Evolutionary conservation across 371 early-diverging fungal genomes (phyloP).

Genomic region (Actinomortierella wolfii): DNA sequence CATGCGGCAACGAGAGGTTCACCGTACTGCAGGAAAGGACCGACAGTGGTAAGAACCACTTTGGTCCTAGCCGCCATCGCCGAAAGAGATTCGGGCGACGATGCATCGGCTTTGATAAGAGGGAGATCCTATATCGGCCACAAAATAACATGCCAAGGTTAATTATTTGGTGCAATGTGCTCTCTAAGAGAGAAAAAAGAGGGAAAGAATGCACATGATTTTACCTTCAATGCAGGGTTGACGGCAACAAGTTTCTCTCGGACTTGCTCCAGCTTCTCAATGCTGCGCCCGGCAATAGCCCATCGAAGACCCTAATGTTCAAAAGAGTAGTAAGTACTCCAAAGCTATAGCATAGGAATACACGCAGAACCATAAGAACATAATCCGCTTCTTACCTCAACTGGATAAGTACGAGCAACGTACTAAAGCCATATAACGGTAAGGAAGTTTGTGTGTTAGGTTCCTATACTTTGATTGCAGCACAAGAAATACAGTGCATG

Average conservation of each 20-base stretch:
- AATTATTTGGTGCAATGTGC: not conserved
- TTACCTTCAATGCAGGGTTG: constrained; percentile 44
- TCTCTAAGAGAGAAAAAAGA: not conserved
- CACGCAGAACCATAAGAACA: not conserved
- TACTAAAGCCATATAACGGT: constrained; percentile 12
- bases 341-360: not conserved
- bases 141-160: not conserved
- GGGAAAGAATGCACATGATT: not conserved
- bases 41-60: constrained; percentile 84
- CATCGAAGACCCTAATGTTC: constrained; percentile 50
- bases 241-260: constrained; percentile 47
- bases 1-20: constrained; percentile 82
- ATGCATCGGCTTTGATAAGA: constrained; percentile 68
- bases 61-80: constrained; percentile 64
- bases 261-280: constrained; percentile 60
- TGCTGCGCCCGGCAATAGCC: constrained; percentile 78
- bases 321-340: not conserved
- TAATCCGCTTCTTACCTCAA: constrained; percentile 39
- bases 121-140: constrained; percentile 31
- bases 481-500: not conserved
- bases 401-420: constrained; percentile 40
- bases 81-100: constrained; percentile 56
- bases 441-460: too few relatives aligned
- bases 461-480: too few relatives aligned
- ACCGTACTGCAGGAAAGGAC: constrained; percentile 62